Evolutionary conservation across 1,284 basidiomycete genomes (phyloP).

Genomic region (Leccinum fuscescens): DNA sequence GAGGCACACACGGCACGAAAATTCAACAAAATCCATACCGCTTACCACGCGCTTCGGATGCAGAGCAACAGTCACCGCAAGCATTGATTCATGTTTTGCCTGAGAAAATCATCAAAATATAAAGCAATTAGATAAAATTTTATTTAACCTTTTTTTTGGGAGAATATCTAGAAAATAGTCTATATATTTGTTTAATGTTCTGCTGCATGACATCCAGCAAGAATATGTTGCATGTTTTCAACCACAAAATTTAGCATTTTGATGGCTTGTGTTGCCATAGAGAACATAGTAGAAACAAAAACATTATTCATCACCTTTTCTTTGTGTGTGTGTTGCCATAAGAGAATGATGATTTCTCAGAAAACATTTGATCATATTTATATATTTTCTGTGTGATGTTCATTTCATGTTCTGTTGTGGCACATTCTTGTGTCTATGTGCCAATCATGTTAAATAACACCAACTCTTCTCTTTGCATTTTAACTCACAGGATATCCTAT

Average conservation of each 20-base stretch:
- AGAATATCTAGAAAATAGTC: background rate
- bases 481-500: no score
- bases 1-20: no score
- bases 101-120: background rate
- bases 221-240: background rate
- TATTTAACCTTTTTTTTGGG: background rate
- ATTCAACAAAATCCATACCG: no score
- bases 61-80: background rate
- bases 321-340: background rate
- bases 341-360: background rate
- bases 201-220: background rate
- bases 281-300: background rate
- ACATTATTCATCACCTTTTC: background rate
- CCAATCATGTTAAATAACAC: no score
- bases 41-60: no score
- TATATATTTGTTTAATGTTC: background rate
- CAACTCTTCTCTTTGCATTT: no score
- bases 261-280: background rate
- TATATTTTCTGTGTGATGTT: background rate
- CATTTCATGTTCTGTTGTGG: no score
- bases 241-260: background rate
- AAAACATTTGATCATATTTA: background rate
- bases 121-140: background rate
- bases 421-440: no score
- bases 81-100: background rate